A percentile compares a stretch with the other conserved stretches of the same genome.
These are phyloP conservation scores for Epicoccum nigrum DNA, from an alignment of 2,329 filamentous ascomycete genomes.

Conservation along the genomic window DNA sequence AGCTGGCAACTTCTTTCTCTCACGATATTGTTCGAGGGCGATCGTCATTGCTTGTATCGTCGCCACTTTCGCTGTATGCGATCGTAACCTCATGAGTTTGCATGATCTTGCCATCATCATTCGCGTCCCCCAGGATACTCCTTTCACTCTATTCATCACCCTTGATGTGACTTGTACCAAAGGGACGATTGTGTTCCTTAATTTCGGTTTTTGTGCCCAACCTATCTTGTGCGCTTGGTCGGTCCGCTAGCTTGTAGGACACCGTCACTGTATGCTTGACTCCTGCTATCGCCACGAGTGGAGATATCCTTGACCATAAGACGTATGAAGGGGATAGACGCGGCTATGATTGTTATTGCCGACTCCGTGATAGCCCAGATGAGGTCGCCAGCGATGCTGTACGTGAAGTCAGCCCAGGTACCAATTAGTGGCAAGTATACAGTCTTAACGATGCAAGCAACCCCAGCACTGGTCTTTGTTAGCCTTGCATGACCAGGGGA, in stretches of 20 bases:
- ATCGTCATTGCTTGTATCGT: neutral
- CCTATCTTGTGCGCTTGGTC: neutral
- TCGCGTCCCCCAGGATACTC: constrained; percentile 17
- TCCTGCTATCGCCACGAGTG: neutral
- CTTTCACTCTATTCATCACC: constrained; percentile 9
- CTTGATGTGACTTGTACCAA: neutral
- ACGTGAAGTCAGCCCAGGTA: constrained; percentile 27
- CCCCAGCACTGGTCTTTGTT: neutral
- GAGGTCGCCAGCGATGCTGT: constrained; percentile 7
- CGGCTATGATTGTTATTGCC: constrained; percentile 36
- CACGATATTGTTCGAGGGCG: neutral
- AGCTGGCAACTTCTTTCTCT: too few relatives aligned
- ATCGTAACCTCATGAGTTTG: neutral
- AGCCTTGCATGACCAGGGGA: too few relatives aligned
- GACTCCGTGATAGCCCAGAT: constrained; percentile 39
- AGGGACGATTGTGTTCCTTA: constrained; percentile 2
- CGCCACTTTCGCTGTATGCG: neutral
- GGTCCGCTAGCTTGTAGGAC: neutral
- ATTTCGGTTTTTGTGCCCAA: neutral
- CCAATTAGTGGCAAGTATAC: constrained; percentile 27
- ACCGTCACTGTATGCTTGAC: neutral
- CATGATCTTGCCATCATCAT: neutral
- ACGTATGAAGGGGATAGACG: constrained; percentile 35
- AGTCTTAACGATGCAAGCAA: neutral
- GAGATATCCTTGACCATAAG: constrained; percentile 24